Percentiles rank a stretch among this genome's conserved stretches.
These are phyloP conservation scores for Vaccinium macrocarpon DNA, from an alignment of 148 eudicot species.

Conservation along the genomic window DNA sequence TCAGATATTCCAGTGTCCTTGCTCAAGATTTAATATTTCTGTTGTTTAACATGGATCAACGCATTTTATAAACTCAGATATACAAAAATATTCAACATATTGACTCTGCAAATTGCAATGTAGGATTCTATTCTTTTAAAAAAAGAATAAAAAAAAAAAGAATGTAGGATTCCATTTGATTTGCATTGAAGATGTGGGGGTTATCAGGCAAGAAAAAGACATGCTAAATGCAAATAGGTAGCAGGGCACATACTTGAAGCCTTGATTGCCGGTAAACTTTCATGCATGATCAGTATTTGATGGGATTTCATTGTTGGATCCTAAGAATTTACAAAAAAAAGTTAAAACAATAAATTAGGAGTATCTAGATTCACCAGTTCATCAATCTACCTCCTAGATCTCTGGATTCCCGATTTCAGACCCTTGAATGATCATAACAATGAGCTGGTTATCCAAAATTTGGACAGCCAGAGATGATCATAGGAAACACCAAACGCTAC, in stretches of 20 bases:
- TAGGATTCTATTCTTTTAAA: background rate
- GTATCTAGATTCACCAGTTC: background rate
- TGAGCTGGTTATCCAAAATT: background rate
- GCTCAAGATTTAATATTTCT: conserved; percentile 1
- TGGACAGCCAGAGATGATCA: background rate
- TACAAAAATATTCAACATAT: background rate
- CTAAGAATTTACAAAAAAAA: background rate
- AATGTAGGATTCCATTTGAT: background rate
- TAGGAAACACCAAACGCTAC: background rate
- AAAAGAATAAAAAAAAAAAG: too few relatives aligned
- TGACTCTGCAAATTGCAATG: background rate
- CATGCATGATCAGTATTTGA: background rate
- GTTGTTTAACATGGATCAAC: background rate
- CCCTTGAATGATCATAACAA: background rate
- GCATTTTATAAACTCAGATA: background rate
- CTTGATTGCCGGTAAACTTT: background rate
- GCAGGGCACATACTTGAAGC: background rate
- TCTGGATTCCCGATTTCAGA: background rate
- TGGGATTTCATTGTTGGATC: background rate
- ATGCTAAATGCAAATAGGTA: background rate
- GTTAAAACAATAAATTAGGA: background rate
- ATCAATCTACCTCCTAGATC: background rate
- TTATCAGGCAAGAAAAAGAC: background rate
- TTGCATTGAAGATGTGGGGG: background rate
- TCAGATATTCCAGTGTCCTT: background rate